These are phyloP conservation scores for Penicillium bialowiezense DNA, from an alignment of 495 filamentous ascomycete species.

Conservation along the genomic window DNA sequence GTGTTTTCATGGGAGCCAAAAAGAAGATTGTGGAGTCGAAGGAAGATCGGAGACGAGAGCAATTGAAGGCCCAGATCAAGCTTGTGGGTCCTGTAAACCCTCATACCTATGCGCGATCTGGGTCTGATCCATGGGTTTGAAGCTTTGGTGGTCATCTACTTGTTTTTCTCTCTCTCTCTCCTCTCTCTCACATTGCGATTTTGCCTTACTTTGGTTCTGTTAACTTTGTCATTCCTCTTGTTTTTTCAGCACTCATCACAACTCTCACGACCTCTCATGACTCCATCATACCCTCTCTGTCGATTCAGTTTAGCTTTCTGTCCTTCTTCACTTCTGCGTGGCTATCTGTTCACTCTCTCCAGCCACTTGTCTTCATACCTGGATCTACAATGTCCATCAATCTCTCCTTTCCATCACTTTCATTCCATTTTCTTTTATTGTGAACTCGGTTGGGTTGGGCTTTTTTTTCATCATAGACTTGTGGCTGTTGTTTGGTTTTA, in stretches of 20 bases:
- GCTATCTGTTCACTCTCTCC: background rate
- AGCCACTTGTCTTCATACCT: background rate
- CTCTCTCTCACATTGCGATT: background rate
- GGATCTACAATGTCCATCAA: background rate
- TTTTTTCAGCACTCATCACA: background rate
- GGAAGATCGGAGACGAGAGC: slow-evolving; percentile 33
- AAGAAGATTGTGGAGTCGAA: slow-evolving; percentile 33
- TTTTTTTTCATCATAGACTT: background rate
- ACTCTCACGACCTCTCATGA: slow-evolving; percentile 5
- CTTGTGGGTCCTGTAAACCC: slow-evolving; percentile 41
- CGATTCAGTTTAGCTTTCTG: background rate
- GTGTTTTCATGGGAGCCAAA: slow-evolving; percentile 30
- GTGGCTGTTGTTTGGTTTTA: background rate
- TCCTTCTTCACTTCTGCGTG: background rate
- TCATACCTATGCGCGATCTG: slow-evolving; percentile 26
- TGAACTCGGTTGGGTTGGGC: background rate
- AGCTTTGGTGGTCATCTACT: background rate
- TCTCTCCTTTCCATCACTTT: background rate
- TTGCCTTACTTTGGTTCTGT: background rate
- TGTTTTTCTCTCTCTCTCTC: too few species aligned
- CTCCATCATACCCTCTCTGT: background rate
- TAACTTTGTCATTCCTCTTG: background rate
- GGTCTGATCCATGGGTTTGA: slow-evolving; percentile 38
- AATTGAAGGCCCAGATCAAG: slow-evolving; percentile 45
- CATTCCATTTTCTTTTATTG: background rate